Conservation (phyloP, 768 basidiomycete species). For the Termitomyces sp. region DNA sequence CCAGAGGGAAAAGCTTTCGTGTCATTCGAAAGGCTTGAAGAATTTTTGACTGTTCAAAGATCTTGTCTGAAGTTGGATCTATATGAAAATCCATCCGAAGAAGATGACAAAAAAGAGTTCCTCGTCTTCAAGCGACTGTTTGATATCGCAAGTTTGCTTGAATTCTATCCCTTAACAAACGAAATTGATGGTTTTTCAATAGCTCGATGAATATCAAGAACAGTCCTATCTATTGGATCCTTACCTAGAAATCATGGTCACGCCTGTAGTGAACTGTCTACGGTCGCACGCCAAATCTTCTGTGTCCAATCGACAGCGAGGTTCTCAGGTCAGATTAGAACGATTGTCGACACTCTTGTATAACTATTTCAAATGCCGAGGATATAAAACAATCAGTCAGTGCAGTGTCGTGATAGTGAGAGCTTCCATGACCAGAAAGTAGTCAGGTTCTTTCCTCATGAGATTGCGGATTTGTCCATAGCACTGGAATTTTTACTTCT, state of each 20-base stretch:
- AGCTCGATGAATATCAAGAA: constrained; percentile 92
- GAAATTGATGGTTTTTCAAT: neutral
- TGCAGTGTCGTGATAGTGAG: constrained; percentile 13
- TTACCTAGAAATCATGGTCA: constrained; percentile 71
- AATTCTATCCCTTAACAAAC: neutral
- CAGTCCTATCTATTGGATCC: constrained; percentile 92
- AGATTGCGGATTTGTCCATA: constrained; percentile 75
- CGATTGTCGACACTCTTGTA: constrained; percentile 66
- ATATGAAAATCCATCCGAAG: constrained; percentile 33
- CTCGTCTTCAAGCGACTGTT: constrained; percentile 36
- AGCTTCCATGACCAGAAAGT: constrained; percentile 14
- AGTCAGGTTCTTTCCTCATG: constrained; percentile 96
- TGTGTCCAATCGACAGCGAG: constrained; percentile 24
- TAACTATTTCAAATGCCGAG: constrained; percentile 80
- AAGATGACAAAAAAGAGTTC: constrained; percentile 39
- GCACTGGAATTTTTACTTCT: constrained; percentile 61
- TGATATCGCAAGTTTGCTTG: constrained; percentile 41
- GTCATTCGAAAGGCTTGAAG: constrained; percentile 56
- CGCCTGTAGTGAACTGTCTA: constrained; percentile 65
- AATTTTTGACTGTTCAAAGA: constrained; percentile 52
- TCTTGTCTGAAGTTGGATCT: constrained; percentile 46
- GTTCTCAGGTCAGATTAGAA: constrained; percentile 36
- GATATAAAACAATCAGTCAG: constrained; percentile 89
- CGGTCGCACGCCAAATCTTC: constrained; percentile 47
- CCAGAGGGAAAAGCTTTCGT: constrained; percentile 43